phyloP scores from a whole-genome alignment of 2,329 filamentous ascomycete genomes.

The Fusarium vanettenii region DNA sequence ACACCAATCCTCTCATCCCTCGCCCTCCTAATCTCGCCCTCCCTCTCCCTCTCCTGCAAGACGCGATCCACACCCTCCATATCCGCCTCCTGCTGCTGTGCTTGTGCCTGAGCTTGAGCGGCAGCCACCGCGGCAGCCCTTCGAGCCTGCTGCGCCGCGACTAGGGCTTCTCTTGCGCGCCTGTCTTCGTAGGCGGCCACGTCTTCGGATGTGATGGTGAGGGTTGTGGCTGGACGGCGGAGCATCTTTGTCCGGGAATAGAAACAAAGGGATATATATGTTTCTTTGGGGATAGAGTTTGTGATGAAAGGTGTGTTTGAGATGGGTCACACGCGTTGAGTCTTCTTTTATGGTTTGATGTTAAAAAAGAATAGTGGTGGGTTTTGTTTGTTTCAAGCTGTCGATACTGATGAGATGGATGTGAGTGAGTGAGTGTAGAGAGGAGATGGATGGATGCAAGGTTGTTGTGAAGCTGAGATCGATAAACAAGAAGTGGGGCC shows the following conservation, averaged over 20 bases:
- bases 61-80: constrained; percentile 47
- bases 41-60: constrained; percentile 40
- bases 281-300: not conserved
- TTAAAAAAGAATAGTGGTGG: not conserved
- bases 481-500: constrained; percentile 22
- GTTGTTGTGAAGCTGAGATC: constrained; percentile 1
- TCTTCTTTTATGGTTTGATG: not conserved
- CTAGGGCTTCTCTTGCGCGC: constrained; percentile 57
- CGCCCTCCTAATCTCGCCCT: constrained; percentile 43
- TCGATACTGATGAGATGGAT: not conserved
- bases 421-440: not conserved
- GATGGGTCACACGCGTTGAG: not conserved
- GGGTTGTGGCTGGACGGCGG: constrained; percentile 74
- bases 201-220: constrained; percentile 77
- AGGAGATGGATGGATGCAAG: constrained; percentile 2
- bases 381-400: not conserved
- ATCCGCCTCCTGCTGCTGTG: constrained; percentile 20
- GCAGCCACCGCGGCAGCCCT: constrained; percentile 40
- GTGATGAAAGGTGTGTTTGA: not conserved
- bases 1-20: constrained; percentile 56
- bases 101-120: constrained; percentile 24
- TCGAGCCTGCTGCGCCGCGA: constrained; percentile 47
- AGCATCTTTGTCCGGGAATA: constrained; percentile 60
- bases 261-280: not conserved
- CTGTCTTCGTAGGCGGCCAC: constrained; percentile 77